phyloP scores from a whole-genome alignment of 352 stramenopile genomes.

The Halophytophthora batemanensis region DNA sequence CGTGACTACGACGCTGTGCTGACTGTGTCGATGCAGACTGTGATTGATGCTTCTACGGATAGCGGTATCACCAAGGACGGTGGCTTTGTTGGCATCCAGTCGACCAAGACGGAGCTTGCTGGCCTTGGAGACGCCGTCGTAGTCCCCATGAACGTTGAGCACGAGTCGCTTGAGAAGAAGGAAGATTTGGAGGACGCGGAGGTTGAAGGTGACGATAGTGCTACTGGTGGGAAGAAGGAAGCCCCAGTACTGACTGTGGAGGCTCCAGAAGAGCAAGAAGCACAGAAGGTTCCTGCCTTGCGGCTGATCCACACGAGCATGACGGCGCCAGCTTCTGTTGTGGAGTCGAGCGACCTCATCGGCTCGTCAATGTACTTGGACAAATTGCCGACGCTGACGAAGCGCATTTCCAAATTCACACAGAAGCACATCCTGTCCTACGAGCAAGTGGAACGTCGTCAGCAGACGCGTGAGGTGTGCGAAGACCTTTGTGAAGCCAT shows the following conservation, averaged over 20 bases:
- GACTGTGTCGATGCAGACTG: conserved; percentile 73
- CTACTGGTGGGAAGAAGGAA: conserved; percentile 11
- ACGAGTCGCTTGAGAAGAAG: conserved; percentile 20
- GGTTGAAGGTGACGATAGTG: conserved; percentile 5
- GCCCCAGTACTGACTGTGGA: neutral
- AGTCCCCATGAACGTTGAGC: conserved; percentile 26
- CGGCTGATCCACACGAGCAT: conserved; percentile 18
- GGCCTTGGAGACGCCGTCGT: conserved; percentile 44
- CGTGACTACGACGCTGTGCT: conserved; percentile 89
- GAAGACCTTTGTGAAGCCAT: conserved; percentile 92
- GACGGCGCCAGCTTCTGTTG: neutral
- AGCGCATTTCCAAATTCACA: conserved; percentile 77
- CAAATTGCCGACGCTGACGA: conserved; percentile 57
- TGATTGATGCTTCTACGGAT: conserved; percentile 88
- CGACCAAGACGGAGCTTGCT: conserved; percentile 65
- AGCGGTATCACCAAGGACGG: conserved; percentile 79
- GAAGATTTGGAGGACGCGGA: conserved; percentile 4
- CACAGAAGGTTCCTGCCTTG: conserved; percentile 19
- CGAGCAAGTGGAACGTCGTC: conserved; percentile 53
- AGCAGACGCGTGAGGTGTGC: conserved; percentile 72
- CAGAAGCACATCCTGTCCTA: conserved; percentile 61
- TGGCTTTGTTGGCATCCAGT: conserved; percentile 69
- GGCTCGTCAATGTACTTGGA: conserved; percentile 29
- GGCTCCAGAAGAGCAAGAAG: conserved; percentile 10
- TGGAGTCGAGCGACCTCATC: neutral